Base-by-base conservation (phyloP, 352 stramenopile genomes). In the Saprolegnia diclina region DNA sequence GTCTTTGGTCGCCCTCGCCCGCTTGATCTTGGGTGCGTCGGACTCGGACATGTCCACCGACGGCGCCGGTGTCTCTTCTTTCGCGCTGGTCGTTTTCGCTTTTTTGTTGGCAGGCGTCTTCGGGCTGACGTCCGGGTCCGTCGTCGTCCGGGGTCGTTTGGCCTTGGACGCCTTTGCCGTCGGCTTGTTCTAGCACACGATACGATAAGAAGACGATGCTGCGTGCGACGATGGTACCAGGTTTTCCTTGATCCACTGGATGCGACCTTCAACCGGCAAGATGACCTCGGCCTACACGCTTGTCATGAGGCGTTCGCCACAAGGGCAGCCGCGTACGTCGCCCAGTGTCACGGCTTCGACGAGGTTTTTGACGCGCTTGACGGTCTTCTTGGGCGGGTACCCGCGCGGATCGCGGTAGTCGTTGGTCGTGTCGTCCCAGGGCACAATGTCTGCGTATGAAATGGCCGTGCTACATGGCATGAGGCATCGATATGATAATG, bases 321-420 rank as follows among this genome's bases (percentile, higher is more conserved):
- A 35, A 35, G 5, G 29, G 5, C 29, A 35, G 29, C 5, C 29
- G 29, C 29, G 29, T 35, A 35, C 29, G 29, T 35, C 29, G 29
- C 29, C 29, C 29, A 35, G 29, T 5, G 29, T 5, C 29, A 35
- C 29, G 29, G 29, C 29, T 5, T 35, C 29, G 2, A 35, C 29
- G 29, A 35, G 29, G 29, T 35, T 42, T 71, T 77, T 76, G 73
- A 37, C 81, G 78, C 53, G 89, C 45, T 61, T 77, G 71, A 0
- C 77, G 55, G 46, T 92, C 84, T 84, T 82, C 89, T 80, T 91
- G 59, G 29, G 89, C 26, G 85, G 79, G 38, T 90, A 83, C 50
- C 89, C 90, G 85, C 83, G 57, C 79, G 74, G 0, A 37, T 79
- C 73, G 19, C 83, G 76, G 73, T 91, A 94, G n/a, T 77, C 71